Evolutionary conservation across 2,329 filamentous ascomycete genomes (phyloP).

Genomic region (Cladophialophora carrionii): DNA sequence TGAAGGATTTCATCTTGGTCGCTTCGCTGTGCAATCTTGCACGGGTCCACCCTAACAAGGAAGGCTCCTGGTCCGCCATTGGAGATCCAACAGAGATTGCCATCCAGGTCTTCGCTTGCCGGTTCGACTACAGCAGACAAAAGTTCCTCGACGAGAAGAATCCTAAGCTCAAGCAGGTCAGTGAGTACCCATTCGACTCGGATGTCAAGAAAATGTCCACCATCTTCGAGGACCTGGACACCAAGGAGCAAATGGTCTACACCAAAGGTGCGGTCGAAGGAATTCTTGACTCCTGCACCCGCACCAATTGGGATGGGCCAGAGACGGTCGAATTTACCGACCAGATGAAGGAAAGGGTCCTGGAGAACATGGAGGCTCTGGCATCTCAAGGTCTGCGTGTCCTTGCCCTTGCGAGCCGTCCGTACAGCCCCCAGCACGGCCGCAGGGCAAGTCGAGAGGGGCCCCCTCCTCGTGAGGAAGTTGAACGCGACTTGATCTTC

Average conservation of each 20-base stretch:
- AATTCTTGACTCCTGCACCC: slow-evolving; percentile 65
- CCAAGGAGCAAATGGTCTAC: slow-evolving; percentile 43
- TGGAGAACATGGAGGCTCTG: slow-evolving; percentile 70
- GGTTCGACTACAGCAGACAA: slow-evolving; percentile 66
- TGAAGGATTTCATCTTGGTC: slow-evolving; percentile 64
- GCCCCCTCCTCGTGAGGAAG: slow-evolving; percentile 55
- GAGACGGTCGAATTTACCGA: slow-evolving; percentile 55
- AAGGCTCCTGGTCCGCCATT: slow-evolving; percentile 63
- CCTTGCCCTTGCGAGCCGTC: slow-evolving; percentile 64
- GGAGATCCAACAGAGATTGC: slow-evolving; percentile 74
- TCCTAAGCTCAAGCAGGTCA: slow-evolving; percentile 60
- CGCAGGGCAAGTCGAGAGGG: slow-evolving; percentile 30
- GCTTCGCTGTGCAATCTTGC: slow-evolving; percentile 69
- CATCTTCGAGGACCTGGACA: slow-evolving; percentile 55
- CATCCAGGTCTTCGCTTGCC: slow-evolving; percentile 72
- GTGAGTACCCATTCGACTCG: slow-evolving; percentile 75
- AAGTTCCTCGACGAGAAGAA: slow-evolving; percentile 56
- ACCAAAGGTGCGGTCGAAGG: slow-evolving; percentile 66
- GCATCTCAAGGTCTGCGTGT: slow-evolving; percentile 70
- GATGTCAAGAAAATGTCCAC: slow-evolving; percentile 78
- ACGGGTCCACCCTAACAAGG: slow-evolving; percentile 60
- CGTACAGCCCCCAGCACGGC: slow-evolving; percentile 48
- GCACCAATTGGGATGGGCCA: slow-evolving; percentile 54
- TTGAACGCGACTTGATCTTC: slow-evolving; percentile 70
- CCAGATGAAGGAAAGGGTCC: slow-evolving; percentile 59